Base-by-base conservation (phyloP, 163 green algal species). In the Chlamydomonas reinhardtii region DNA sequence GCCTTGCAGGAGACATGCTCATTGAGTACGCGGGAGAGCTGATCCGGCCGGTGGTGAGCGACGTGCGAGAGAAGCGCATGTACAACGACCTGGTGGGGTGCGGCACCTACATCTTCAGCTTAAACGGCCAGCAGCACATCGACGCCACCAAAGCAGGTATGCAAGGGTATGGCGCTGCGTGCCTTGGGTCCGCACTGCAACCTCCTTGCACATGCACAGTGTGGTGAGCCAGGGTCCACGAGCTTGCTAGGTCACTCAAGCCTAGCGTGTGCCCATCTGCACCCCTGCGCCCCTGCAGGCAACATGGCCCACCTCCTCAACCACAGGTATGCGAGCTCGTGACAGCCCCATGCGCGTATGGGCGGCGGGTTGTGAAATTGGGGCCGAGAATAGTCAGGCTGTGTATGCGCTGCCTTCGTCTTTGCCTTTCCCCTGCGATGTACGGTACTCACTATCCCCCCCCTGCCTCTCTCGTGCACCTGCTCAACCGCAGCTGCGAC, bases 231-330 rank as follows among this genome's bases (percentile, higher is more conserved):
- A n/a, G n/a, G n/a, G n/a, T n/a, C n/a, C n/a, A n/a, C n/a, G n/a
- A n/a, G n/a, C n/a, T n/a, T n/a, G n/a, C n/a, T n/a, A n/a, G n/a
- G n/a, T n/a, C n/a, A n/a, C n/a, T n/a, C n/a, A n/a, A n/a, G n/a
- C n/a, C n/a, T n/a, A 5, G 39, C 39, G 5, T 48, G 39, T 48
- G 39, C 39, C 39, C 39, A 48, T 48, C 8, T 48, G 39, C n/a
- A n/a, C n/a, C n/a, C n/a, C n/a, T n/a, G 43, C 48, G 27, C 20
- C 22, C 73, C 73, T 12, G 2, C 79, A 69, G 95, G 96, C 90
- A 98, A 98, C 88, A 93, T 98, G 75, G 96, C 96, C 15, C 96
- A 98, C 90, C 92, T 99, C 66, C 90, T 99, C 73, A 99, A 99
- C 92, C 96, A 98, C 92, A 96, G 90, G 68, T 98, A 48, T 48